phyloP scores from a whole-genome alignment of 371 early-diverging fungal genomes.

The Mortierella sp. region DNA sequence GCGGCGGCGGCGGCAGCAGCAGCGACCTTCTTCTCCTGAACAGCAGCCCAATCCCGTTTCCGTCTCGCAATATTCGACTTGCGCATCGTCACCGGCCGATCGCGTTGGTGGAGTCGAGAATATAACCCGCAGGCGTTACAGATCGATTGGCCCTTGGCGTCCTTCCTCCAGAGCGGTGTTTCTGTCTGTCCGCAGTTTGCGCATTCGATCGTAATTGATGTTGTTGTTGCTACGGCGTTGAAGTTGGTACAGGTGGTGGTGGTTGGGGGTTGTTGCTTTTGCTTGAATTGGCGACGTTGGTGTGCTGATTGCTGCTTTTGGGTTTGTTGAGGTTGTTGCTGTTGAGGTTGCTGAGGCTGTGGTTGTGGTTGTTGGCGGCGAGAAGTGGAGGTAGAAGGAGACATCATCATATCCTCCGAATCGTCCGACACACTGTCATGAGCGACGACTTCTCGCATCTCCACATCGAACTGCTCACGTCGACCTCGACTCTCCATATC shows the following conservation, averaged over 20 bases:
- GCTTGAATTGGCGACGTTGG: not conserved
- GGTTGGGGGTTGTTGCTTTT: not conserved
- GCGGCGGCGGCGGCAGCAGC: conserved; percentile 16
- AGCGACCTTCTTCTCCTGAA: conserved; percentile 50
- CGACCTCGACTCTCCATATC: conserved; percentile 17
- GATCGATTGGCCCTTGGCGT: conserved; percentile 82
- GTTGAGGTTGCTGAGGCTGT: conserved; percentile 9
- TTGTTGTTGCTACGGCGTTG: not conserved
- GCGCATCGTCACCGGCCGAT: conserved; percentile 76
- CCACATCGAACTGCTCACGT: conserved; percentile 13
- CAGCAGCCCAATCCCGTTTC: conserved; percentile 66
- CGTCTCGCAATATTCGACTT: conserved; percentile 76
- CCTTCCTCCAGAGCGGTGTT: conserved; percentile 92
- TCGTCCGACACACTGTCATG: conserved; percentile 7
- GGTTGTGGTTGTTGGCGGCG: not conserved
- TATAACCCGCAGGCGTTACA: conserved; percentile 97
- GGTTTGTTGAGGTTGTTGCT: not conserved
- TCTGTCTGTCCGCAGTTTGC: conserved; percentile 87
- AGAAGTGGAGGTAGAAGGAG: not conserved
- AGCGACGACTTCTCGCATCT: conserved; percentile 6
- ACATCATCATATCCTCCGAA: conserved; percentile 14
- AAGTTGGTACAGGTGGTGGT: not conserved
- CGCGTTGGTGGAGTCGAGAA: conserved; percentile 80
- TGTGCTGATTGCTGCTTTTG: not conserved
- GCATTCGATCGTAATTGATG: conserved; percentile 61